Conservation (phyloP, 2,329 filamentous ascomycete genomes). For the Sporothrix inflata region DNA sequence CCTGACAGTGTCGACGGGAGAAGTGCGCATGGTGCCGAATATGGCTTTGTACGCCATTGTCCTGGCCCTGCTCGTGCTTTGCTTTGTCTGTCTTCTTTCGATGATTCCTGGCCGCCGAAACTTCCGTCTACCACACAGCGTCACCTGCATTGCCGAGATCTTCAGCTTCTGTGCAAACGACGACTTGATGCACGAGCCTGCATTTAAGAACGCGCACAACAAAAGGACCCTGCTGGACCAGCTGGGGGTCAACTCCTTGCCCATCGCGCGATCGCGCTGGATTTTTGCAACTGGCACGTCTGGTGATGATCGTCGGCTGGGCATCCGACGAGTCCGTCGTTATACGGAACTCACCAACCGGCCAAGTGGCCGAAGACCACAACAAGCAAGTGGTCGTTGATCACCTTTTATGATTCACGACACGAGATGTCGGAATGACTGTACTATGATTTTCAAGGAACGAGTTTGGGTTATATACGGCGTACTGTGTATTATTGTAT, state of each 20-base stretch:
- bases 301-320: constrained; percentile 45
- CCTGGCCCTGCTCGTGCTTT: constrained; percentile 73
- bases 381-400: neutral
- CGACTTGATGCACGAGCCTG: constrained; percentile 70
- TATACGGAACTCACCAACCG: constrained; percentile 48
- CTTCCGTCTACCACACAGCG: constrained; percentile 72
- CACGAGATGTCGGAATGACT: neutral
- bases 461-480: neutral
- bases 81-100: constrained; percentile 64
- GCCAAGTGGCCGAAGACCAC: constrained; percentile 30
- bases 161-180: constrained; percentile 77
- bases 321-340: constrained; percentile 49
- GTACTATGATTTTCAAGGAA: neutral
- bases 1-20: constrained; percentile 57
- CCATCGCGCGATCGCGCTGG: constrained; percentile 56
- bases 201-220: constrained; percentile 69
- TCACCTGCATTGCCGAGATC: constrained; percentile 73
- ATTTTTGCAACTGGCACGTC: constrained; percentile 49
- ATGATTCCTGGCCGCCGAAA: constrained; percentile 59
- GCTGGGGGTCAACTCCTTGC: constrained; percentile 59
- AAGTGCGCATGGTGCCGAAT: constrained; percentile 71
- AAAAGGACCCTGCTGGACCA: constrained; percentile 70
- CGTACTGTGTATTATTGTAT: neutral
- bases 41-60: constrained; percentile 73
- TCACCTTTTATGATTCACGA: neutral